Base-by-base conservation (phyloP, 2,329 filamentous ascomycete species). In the Aspergillus transmontanensis region DNA sequence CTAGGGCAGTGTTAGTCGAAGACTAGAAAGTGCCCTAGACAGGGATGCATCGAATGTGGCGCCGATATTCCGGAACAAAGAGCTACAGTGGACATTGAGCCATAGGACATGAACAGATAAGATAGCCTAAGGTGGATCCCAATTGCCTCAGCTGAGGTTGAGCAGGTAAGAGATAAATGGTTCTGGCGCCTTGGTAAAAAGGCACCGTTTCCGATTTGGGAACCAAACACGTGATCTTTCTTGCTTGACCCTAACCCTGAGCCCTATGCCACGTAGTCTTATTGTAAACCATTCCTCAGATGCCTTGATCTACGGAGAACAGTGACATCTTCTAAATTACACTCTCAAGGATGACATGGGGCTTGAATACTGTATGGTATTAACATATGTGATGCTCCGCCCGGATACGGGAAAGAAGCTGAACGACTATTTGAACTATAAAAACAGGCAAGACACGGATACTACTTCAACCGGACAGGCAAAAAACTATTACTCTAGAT, bases 171-270 rank as follows among this genome's bases (percentile, higher is more conserved):
- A 14, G 10, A 36, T 30, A 9, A 30, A 36, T 36, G 2, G 4
- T 6, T 23, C 3, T 23, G 7, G 11, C 46, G 12, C 39, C n/a
- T 43, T 4, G 2, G 16, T 14, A 50, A 16, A 36, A 16, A 53
- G 50, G 19, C 30, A 54, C 32, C 14, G 30, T 54, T 55, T 41
- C 32, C 34, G 16, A 14, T 26, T 55, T 26, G 32, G 26, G 26
- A 50, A 23, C 19, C 14, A 50, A 32, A 34, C 60, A 51, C 59
- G 59, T 58, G 60, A 21, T 21, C 21, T 21, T 21, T 21, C 21
- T 21, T 21, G 21, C 21, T 21, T 21, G 61, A 58, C 63, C 63
- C 63, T 65, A 65, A 51, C 60, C 58, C 63, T 65, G 59, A 58
- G 57, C 63, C 62, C 62, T 62, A 60, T 45, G 53, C 43, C 19